phyloP scores from a whole-genome alignment of 345 rosid genomes.

The Camelina hispida region DNA sequence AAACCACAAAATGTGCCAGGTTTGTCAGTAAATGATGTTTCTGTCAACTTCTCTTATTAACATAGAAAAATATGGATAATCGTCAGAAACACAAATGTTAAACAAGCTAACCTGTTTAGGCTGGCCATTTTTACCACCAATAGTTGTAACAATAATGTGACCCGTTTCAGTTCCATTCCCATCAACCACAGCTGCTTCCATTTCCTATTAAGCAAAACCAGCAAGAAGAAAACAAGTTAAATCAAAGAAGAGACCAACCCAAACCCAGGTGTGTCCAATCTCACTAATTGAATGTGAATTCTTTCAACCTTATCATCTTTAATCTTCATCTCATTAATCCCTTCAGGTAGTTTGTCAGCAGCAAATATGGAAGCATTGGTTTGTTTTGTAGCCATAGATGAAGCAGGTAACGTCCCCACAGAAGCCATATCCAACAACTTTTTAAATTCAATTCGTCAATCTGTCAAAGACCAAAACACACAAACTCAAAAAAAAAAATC shows the following conservation, averaged over 20 bases:
- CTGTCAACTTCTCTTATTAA: neutral
- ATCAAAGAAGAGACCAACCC: constrained; percentile 4
- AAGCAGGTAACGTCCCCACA: constrained; percentile 34
- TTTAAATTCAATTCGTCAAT: constrained; percentile 17
- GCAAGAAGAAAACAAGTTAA: constrained; percentile 12
- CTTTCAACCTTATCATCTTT: constrained; percentile 58
- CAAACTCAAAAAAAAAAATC: neutral
- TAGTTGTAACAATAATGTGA: constrained; percentile 82
- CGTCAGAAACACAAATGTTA: neutral
- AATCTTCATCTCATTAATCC: constrained; percentile 69
- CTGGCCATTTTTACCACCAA: constrained; percentile 82
- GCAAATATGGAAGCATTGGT: constrained; percentile 36
- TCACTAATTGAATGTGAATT: neutral
- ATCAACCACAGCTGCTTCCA: constrained; percentile 86
- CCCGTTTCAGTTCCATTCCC: constrained; percentile 89
- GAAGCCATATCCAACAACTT: constrained; percentile 38
- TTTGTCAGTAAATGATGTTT: neutral
- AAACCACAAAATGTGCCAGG: neutral
- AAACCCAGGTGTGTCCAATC: neutral
- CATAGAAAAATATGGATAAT: neutral
- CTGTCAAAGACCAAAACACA: constrained; percentile 26
- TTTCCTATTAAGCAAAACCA: constrained; percentile 55
- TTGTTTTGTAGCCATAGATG: constrained; percentile 38
- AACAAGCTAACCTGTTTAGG: constrained; percentile 68
- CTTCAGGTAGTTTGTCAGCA: constrained; percentile 57